Conservation (phyloP, 345 rosid species). For the Lumnitzera littorea region DNA sequence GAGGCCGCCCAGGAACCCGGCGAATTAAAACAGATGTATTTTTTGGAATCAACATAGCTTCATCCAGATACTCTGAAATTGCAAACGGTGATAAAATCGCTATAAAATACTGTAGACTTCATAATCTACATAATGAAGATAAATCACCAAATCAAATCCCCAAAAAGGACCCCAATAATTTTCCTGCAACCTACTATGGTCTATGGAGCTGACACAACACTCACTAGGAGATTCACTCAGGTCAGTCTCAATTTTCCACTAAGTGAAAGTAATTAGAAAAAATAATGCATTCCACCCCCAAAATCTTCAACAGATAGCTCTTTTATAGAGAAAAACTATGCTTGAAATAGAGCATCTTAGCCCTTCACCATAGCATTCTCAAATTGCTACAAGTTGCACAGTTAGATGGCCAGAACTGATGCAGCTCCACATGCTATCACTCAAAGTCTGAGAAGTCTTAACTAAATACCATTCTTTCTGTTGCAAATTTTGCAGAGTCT, state of each 20-base stretch:
- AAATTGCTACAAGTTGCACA: too few relatives aligned
- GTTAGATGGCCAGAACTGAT: too few relatives aligned
- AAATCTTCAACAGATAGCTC: conserved; percentile 3
- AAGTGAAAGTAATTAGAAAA: background rate
- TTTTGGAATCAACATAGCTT: conserved; percentile 92
- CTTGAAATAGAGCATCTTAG: too few relatives aligned
- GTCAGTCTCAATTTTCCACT: background rate
- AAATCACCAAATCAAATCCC: conserved; percentile 4
- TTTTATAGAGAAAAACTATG: background rate
- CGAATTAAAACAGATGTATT: conserved; percentile 94
- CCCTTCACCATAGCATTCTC: too few relatives aligned
- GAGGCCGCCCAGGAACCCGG: conserved; percentile 97
- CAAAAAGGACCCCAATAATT: background rate
- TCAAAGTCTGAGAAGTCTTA: too few relatives aligned
- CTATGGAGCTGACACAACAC: background rate
- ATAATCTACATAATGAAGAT: conserved; percentile 12
- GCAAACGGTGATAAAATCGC: conserved; percentile 34
- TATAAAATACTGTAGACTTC: conserved; percentile 37
- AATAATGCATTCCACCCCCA: background rate
- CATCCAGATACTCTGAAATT: conserved; percentile 97
- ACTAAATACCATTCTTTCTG: too few relatives aligned
- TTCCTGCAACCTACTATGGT: background rate
- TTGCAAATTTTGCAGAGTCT: too few relatives aligned
- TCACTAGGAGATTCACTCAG: background rate
- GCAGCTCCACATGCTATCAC: too few relatives aligned